Evolutionary conservation across 2,329 filamentous ascomycete genomes (phyloP).

Genomic region (Lojkania enalia): DNA sequence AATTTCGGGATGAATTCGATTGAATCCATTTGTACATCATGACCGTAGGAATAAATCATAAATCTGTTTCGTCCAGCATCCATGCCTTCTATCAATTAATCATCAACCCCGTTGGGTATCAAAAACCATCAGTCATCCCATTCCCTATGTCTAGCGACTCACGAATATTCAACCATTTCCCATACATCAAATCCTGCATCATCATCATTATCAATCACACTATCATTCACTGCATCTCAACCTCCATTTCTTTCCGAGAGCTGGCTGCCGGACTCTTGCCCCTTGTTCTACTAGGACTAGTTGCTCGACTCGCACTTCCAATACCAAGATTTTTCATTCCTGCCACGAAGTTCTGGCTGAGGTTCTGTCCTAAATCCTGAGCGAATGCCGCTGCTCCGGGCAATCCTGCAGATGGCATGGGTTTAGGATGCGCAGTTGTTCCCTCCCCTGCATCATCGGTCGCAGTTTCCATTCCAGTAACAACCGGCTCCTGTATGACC

Average conservation of each 20-base stretch:
- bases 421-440: conserved; percentile 24
- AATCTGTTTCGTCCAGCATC: too few species aligned
- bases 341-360: conserved; percentile 35
- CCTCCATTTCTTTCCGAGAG: conserved; percentile 32
- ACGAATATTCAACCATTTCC: too few species aligned
- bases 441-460: conserved; percentile 37
- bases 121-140: too few species aligned
- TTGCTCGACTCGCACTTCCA: conserved; percentile 22
- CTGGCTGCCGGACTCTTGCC: conserved; percentile 13
- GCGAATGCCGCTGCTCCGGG: conserved; percentile 30
- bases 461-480: conserved; percentile 41
- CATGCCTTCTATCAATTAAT: too few species aligned
- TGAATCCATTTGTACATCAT: too few species aligned
- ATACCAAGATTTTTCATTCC: conserved; percentile 38
- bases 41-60: too few species aligned
- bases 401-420: conserved; percentile 12
- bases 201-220: not conserved
- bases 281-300: conserved; percentile 21
- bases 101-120: too few species aligned
- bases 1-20: too few species aligned
- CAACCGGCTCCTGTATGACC: conserved; percentile 35
- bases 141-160: too few species aligned
- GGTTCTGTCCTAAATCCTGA: conserved; percentile 23
- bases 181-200: too few species aligned
- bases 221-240: conserved; percentile 39